These are phyloP conservation scores for Podospora tetraspora DNA, from an alignment of 495 filamentous ascomycete genomes.

Conservation along the genomic window DNA sequence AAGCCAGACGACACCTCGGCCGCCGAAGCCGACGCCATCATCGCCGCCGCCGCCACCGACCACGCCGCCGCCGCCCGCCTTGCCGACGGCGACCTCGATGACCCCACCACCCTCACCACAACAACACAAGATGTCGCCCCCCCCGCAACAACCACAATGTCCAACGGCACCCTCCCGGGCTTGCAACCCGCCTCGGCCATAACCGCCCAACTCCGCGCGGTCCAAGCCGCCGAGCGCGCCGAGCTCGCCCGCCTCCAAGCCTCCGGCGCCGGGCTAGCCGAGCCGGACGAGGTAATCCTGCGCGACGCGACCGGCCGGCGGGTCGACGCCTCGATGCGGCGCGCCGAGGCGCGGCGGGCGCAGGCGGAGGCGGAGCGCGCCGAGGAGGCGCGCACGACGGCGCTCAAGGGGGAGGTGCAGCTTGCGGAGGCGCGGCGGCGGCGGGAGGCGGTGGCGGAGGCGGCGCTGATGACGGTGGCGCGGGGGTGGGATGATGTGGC, in stretches of 20 bases:
- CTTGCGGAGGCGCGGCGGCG: constrained; percentile 47
- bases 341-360: constrained; percentile 73
- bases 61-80: constrained; percentile 40
- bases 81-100: constrained; percentile 44
- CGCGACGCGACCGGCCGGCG: constrained; percentile 88
- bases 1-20: constrained; percentile 55
- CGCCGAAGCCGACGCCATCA: constrained; percentile 56
- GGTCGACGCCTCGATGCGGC: constrained; percentile 83
- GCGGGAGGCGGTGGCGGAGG: constrained; percentile 64
- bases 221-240: constrained; percentile 46
- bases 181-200: constrained; percentile 79
- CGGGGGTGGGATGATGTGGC: constrained; percentile 73
- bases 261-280: constrained; percentile 21
- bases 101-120: background rate
- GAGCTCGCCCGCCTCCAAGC: constrained; percentile 38
- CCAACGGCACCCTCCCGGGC: constrained; percentile 78
- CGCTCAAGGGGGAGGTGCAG: constrained; percentile 82
- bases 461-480: constrained; percentile 73
- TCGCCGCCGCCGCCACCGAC: constrained; percentile 67
- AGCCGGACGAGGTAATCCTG: constrained; percentile 73
- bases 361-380: constrained; percentile 65
- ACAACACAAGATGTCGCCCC: background rate
- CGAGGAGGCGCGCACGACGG: constrained; percentile 55
- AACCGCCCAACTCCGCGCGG: constrained; percentile 60
- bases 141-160: constrained; percentile 51